Base-by-base conservation (phyloP, 2,329 filamentous ascomycete species). In the Alternaria sp. region DNA sequence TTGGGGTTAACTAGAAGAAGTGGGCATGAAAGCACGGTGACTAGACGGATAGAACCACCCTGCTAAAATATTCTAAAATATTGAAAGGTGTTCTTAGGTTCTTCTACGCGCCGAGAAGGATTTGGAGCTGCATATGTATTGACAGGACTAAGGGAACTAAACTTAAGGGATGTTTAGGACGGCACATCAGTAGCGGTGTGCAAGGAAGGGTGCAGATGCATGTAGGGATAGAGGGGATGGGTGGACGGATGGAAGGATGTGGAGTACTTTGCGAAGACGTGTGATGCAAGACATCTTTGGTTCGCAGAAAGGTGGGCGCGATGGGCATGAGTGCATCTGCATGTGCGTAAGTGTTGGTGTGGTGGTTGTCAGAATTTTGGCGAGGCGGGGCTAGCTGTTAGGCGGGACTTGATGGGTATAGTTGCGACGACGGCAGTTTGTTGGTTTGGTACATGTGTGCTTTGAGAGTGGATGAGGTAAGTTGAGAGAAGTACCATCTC, bases 111-210 rank as follows among this genome's bases (percentile, higher is more conserved):
- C 47, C 47, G 26, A 50, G 26, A 32, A 28, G 26, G 8, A 5
- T 40, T 40, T 28, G 28, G 28, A 12, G 11, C 28, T 30, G 28
- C 28, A 30, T 30, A 12, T 30, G 28, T 30, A 30, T 30, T 30
- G 11, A 30, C 28, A 30, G 28, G 28, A 30, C 28, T 10, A 19
- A 32, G 26, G 3, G n/a, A 25, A 23, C 19, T 30, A 30, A 30
- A 30, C 11, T 12, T 19, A 46, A 12, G 43, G 19, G 19, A 21
- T 30, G 28, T 4, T 46, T 25, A 25, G 17, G 4, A 46, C 47
- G 47, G 47, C 47, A 51, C 26, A 51, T 51, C 26, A 51, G 26
- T 51, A 51, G 47, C 47, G 47, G 47, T 51, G 49, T 51, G 36
- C 36, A 40, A 40, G 36, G 36, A 40, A 40, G 49, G 13, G 23